These are phyloP conservation scores for Eucalyptus curtisii DNA, from an alignment of 345 rosid species.

Conservation along the genomic window DNA sequence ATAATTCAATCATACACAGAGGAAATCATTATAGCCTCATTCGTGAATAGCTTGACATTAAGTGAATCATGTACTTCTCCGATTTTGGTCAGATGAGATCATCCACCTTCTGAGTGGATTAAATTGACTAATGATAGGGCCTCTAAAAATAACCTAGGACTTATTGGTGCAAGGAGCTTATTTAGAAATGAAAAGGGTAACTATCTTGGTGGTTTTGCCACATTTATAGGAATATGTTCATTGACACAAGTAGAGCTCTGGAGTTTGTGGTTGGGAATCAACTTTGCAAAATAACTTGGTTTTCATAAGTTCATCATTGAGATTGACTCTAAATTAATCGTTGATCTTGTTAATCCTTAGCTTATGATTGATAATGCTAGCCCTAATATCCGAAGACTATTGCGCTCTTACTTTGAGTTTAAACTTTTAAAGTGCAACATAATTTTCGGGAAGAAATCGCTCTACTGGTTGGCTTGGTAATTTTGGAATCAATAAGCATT, in stretches of 20 bases:
- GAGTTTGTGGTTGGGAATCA: not conserved
- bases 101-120: not conserved
- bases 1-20: not conserved
- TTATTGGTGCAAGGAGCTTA: not conserved
- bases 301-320: not conserved
- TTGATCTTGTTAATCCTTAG: not conserved
- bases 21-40: not conserved
- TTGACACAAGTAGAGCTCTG: too few species aligned
- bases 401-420: not conserved
- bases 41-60: not conserved
- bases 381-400: rapidly evolving
- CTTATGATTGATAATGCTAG: not conserved
- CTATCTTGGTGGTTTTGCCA: not conserved
- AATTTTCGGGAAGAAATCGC: rapidly evolving
- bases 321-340: not conserved
- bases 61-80: not conserved
- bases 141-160: not conserved
- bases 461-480: not conserved
- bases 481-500: not conserved
- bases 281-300: not conserved
- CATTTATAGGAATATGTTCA: too few species aligned
- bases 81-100: not conserved
- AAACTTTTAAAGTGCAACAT: not conserved
- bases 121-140: not conserved
- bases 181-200: not conserved